phyloP scores from a whole-genome alignment of 345 rosid genomes.

The Gossypium australe region DNA sequence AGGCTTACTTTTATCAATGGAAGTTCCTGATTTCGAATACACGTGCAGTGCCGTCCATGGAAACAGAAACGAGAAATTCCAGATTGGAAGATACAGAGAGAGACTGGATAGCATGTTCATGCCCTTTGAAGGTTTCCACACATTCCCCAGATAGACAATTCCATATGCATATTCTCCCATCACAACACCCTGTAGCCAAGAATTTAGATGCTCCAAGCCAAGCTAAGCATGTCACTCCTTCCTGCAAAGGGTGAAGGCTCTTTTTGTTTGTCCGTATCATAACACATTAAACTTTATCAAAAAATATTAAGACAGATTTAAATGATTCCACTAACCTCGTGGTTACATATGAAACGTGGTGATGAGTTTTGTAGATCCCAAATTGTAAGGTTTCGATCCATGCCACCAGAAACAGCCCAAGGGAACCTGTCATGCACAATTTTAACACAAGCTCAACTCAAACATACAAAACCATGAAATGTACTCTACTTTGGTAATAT shows the following conservation, averaged over 20 bases:
- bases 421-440: constrained; percentile 36
- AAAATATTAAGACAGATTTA: background rate
- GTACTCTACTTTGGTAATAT: background rate
- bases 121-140: constrained; percentile 60
- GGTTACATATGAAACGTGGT: constrained; percentile 64
- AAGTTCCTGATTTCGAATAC: constrained; percentile 66
- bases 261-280: background rate
- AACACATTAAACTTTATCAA: background rate
- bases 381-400: constrained; percentile 74
- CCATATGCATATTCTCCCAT: constrained; percentile 75
- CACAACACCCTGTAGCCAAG: constrained; percentile 68
- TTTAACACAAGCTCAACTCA: background rate
- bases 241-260: constrained; percentile 36
- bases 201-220: constrained; percentile 74
- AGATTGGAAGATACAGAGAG: constrained; percentile 41
- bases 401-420: constrained; percentile 83
- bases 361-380: constrained; percentile 82
- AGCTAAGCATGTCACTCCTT: constrained; percentile 63
- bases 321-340: constrained; percentile 40
- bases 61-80: constrained; percentile 60
- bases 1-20: constrained; percentile 13
- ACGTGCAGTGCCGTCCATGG: constrained; percentile 70
- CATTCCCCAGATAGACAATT: constrained; percentile 77
- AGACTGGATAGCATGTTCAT: constrained; percentile 49
- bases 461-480: background rate